phyloP scores from a whole-genome alignment of 2,329 filamentous ascomycete species.

The Sphaerulina vaccinii region DNA sequence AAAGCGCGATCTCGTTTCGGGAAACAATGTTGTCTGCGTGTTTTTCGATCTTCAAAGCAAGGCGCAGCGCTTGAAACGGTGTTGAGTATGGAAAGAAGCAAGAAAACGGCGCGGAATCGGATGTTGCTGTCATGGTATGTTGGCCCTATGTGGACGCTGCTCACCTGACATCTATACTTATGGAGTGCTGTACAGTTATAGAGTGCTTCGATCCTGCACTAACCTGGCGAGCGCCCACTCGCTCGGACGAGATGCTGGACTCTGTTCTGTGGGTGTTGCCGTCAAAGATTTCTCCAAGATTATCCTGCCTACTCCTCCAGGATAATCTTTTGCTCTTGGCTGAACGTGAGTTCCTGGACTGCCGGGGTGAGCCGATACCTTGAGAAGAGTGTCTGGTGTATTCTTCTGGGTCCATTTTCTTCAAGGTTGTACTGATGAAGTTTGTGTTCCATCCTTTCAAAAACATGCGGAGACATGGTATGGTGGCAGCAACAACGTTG shows the following conservation, averaged over 20 bases:
- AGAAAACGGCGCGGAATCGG: neutral
- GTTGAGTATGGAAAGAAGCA: no score
- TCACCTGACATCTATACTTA: slow-evolving; percentile 9
- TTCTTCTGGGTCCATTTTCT: slow-evolving; percentile 10
- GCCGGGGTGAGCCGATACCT: neutral
- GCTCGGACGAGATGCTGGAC: slow-evolving; percentile 11
- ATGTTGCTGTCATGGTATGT: neutral
- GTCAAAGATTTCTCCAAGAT: slow-evolving; percentile 11
- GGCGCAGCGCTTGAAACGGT: no score
- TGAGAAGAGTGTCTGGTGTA: slow-evolving; percentile 13
- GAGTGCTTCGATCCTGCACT: slow-evolving; percentile 5
- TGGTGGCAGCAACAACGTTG: slow-evolving; percentile 23
- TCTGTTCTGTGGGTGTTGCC: slow-evolving; percentile 1
- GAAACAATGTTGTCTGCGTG: no score
- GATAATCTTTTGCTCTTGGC: slow-evolving; percentile 6
- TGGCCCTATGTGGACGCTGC: neutral
- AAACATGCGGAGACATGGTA: slow-evolving; percentile 26
- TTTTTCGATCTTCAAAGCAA: no score
- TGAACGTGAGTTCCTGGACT: slow-evolving; percentile 2
- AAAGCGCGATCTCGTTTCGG: no score
- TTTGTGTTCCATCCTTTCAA: slow-evolving; percentile 26
- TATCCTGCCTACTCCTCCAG: neutral
- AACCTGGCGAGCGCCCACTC: neutral
- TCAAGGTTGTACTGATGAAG: slow-evolving; percentile 10
- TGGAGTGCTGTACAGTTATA: slow-evolving; percentile 13